phyloP scores from a whole-genome alignment of 306 rosid species.

The Dryas alaskensis region DNA sequence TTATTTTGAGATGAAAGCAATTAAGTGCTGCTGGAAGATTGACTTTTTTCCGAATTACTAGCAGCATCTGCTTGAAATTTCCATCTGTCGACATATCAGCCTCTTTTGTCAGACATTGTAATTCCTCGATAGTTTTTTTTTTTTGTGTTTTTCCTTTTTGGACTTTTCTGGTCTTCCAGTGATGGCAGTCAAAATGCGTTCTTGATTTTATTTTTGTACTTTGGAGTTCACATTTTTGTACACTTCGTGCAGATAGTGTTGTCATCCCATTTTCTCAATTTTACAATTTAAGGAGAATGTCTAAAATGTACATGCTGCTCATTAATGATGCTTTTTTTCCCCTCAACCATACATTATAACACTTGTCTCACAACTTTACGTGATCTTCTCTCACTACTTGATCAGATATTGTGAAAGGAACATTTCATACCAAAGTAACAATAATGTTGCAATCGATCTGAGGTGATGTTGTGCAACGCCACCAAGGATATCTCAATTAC shows the following conservation, averaged over 20 bases:
- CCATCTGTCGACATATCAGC: constrained; percentile 49
- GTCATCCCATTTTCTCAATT: background rate
- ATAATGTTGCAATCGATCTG: too few relatives aligned
- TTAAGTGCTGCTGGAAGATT: constrained; percentile 36
- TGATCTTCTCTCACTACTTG: too few relatives aligned
- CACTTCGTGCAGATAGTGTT: constrained; percentile 24
- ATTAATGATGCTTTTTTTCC: background rate
- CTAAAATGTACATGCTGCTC: background rate
- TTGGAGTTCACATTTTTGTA: constrained; percentile 22
- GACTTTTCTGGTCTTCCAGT: constrained; percentile 39
- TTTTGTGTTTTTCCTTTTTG: background rate
- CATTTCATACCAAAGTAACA: too few relatives aligned
- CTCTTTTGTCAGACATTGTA: constrained; percentile 26
- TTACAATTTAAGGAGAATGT: background rate
- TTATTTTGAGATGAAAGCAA: constrained; percentile 18
- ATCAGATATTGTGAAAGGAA: too few relatives aligned
- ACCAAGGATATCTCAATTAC: too few relatives aligned
- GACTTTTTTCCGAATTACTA: constrained; percentile 29
- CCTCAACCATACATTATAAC: too few relatives aligned
- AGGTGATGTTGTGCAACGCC: too few relatives aligned
- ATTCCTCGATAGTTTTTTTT: constrained; percentile 19
- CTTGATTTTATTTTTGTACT: constrained; percentile 14
- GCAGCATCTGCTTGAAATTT: constrained; percentile 38
- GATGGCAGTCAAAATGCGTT: constrained; percentile 38
- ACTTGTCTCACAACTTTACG: too few relatives aligned